Evolutionary conservation across 176 grass and related monocot genomes (phyloP).

Genomic region (Raddia distichophylla): DNA sequence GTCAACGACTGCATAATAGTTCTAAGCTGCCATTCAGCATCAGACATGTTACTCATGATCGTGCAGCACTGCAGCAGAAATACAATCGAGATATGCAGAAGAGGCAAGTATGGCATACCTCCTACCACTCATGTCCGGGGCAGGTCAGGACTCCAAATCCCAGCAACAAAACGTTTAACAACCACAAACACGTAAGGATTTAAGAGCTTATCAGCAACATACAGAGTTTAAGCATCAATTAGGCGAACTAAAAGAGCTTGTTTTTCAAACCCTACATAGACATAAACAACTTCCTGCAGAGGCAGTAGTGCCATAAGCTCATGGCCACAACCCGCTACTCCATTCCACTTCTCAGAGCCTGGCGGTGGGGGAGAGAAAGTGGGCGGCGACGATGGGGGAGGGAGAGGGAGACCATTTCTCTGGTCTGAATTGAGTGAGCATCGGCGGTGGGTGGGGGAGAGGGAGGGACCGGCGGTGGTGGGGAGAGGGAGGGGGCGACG

Average conservation of each 20-base stretch:
- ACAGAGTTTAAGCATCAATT: neutral
- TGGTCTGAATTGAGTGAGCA: no score
- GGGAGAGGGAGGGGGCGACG: no score
- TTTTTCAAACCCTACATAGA: neutral
- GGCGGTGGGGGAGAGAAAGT: no score
- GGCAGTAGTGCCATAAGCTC: neutral
- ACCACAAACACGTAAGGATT: neutral
- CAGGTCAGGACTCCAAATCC: neutral
- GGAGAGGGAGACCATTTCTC: no score
- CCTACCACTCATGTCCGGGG: conserved; percentile 31
- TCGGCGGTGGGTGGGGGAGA: no score
- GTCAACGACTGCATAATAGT: no score
- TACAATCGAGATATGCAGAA: neutral
- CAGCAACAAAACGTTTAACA: neutral
- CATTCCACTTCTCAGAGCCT: neutral
- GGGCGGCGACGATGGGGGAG: no score
- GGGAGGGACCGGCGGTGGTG: no score
- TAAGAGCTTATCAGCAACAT: neutral
- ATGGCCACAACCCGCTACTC: neutral
- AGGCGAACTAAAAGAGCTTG: conserved; percentile 5
- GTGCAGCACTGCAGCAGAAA: neutral
- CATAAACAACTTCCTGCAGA: neutral
- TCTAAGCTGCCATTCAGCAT: conserved; percentile 29
- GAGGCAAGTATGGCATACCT: conserved; percentile 28
- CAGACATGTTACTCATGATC: neutral